Evolutionary conservation across 176 grass and related monocot species (phyloP), one percentile per base, ranked within the genome.

Genomic region (Eleusine indica): DNA sequence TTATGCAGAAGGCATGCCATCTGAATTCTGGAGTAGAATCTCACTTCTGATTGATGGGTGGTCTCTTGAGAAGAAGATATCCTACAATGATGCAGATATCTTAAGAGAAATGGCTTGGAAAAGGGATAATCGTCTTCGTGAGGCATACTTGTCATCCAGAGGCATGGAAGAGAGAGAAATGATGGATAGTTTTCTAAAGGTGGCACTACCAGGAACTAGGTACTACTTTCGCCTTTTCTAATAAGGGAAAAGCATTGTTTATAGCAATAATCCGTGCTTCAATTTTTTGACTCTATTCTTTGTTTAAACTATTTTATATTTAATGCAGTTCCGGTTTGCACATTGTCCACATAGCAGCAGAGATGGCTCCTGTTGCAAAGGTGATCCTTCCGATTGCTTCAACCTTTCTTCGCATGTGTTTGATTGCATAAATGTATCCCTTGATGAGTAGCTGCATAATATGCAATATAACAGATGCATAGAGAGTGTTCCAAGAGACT

Each of bases 351-450:
- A 95, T 98, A 83, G 96, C 96, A 77, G 93, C 96, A 89, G 96
- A 98, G 87, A 98, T 98, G 96, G 96, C 96, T 60, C 96, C 96
- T 72, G 85, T 98, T 22, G 96, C 93, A 71, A 98, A 98, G 91
- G 96, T 98, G 82, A 80, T 84, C 51, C 52, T 68, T 84, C 29
- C 17, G 78, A 75, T 66, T 84, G 7, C 44, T 87, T 57, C 74
- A 86, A 47, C 37, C 49, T 67, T 84, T 74, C 68, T 28, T 86
- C 56, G 37, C 39, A 17, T 78, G 32, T 69, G 71, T 82, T 57
- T 90, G 19, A 41, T 86, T 82, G 21, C 40, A 81, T 66, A 15
- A 67, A n/a, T 43, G 40, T 40, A 67, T 86, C 51, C 60, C 37
- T 47, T 73, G 15, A 51, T 28, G 75, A 74, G 2, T 88, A 60